Conservation (phyloP, 2,329 filamentous ascomycete genomes). For the Cadophora sp. region DNA sequence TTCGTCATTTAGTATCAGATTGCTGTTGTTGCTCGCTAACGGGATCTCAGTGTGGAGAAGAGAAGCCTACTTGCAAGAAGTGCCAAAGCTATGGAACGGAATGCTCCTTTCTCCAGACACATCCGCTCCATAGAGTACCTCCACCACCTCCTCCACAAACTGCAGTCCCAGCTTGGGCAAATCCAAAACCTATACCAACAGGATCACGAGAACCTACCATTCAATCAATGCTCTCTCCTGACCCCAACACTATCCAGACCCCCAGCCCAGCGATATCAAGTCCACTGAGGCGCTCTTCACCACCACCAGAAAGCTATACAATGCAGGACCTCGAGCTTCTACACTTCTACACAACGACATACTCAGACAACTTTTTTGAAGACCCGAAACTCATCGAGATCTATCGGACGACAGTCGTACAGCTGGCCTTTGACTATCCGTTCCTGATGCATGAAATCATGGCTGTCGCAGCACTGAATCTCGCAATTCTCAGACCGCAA, state of each 20-base stretch:
- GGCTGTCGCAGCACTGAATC: conserved; percentile 46
- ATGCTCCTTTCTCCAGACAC: conserved; percentile 42
- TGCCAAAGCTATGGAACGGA: conserved; percentile 36
- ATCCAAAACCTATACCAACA: neutral
- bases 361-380: conserved; percentile 37
- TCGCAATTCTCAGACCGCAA: conserved; percentile 42
- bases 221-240: conserved; percentile 19
- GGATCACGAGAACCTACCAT: conserved; percentile 19
- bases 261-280: conserved; percentile 9
- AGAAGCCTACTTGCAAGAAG: conserved; percentile 40
- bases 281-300: neutral
- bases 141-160: neutral
- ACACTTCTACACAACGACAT: conserved; percentile 51
- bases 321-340: conserved; percentile 52
- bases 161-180: neutral
- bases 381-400: conserved; percentile 25
- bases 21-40: neutral
- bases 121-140: conserved; percentile 31
- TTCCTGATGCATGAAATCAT: conserved; percentile 48
- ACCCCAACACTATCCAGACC: conserved; percentile 6
- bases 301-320: conserved; percentile 28
- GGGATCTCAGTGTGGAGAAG: conserved; percentile 39
- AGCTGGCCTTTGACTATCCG: conserved; percentile 38
- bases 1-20: neutral
- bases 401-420: conserved; percentile 37